Base-by-base conservation (phyloP, 805 yeast species). In the Suhomyces faveliae region DNA sequence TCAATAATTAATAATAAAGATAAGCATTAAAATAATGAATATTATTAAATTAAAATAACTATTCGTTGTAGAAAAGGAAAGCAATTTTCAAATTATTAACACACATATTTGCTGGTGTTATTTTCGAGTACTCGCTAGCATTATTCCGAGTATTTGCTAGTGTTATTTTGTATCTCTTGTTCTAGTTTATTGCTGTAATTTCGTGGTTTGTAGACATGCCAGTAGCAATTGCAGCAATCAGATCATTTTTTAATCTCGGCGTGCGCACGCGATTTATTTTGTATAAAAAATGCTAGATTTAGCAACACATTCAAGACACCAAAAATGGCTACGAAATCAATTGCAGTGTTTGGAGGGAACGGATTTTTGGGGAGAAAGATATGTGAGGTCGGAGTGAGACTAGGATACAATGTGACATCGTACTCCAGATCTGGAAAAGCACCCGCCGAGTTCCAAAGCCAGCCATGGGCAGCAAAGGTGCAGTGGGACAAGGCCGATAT, bases 301-400 rank as follows among this genome's bases (percentile, higher is more conserved):
- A 33, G 37, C 37, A 33, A 33, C 21, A 7, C 9, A 27, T 10
- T 33, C 19, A 15, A 15, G 10, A 33, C 37, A 5, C 2, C 37
- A 39, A 37, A n/a, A 9, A 47, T 47, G 51, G 42, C 52, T 8
- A 38, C 51, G 7, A 64, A 54, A 59, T 66, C 70, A 48, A 69
- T 65, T 53, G 80, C 88, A 3, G 88, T 90, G 0, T 81, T 90
- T 58, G 98, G 98, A 13, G 97, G 97, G 0, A 82, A 80, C 54
- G 97, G 97, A 7, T 88, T 88, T 60, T 64, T 91, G 49, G 90
- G 96, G 10, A 63, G 65, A 45, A 70, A 70, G 51, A 82, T 91
- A 7, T 87, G 95, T 60, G 84, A 84, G 60, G 74, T 76, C 2
- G 95, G 86, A 0, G 64, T 87, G 1, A 67, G 64, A 19, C 63